A percentile compares a stretch with the other conserved stretches of the same genome.
Conservation (phyloP, 768 basidiomycete species). For the Lanmaoa pseudosensibilis region DNA sequence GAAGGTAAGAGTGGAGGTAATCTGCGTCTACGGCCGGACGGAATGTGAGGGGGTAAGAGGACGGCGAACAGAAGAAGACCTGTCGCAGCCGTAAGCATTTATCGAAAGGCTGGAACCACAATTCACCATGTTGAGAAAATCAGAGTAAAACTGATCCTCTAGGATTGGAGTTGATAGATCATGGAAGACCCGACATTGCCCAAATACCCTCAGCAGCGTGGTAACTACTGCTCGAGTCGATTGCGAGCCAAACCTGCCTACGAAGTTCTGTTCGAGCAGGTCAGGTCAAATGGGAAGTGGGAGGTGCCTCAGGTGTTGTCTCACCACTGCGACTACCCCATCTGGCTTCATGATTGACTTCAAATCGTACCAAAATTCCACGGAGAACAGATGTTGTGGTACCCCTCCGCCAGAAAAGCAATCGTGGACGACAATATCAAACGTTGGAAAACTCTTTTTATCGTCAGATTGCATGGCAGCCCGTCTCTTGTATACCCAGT, state of each 20-base stretch:
- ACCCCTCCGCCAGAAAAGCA: constrained; percentile 95
- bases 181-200: constrained; percentile 79
- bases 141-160: constrained; percentile 47
- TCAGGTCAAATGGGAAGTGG: neutral
- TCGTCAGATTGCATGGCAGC: constrained; percentile 26
- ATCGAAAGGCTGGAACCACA: neutral
- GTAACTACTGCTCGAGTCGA: constrained; percentile 64
- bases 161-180: constrained; percentile 53
- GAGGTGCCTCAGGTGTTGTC: constrained; percentile 27
- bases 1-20: constrained; percentile 67
- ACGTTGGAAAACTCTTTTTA: constrained; percentile 28
- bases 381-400: constrained; percentile 79
- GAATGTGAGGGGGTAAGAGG: constrained; percentile 55
- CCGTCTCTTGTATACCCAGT: constrained; percentile 55
- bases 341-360: constrained; percentile 61
- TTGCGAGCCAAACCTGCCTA: constrained; percentile 62
- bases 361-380: constrained; percentile 80
- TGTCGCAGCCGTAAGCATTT: constrained; percentile 31
- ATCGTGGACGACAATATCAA: constrained; percentile 82
- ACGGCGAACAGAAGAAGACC: constrained; percentile 82
- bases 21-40: constrained; percentile 54
- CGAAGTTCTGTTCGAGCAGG: constrained; percentile 65
- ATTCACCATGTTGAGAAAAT: constrained; percentile 75
- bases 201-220: constrained; percentile 73
- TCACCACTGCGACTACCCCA: constrained; percentile 79